Evolutionary conservation across 208 protist genomes (phyloP).

Genomic region (Leishmania lainsoni): DNA sequence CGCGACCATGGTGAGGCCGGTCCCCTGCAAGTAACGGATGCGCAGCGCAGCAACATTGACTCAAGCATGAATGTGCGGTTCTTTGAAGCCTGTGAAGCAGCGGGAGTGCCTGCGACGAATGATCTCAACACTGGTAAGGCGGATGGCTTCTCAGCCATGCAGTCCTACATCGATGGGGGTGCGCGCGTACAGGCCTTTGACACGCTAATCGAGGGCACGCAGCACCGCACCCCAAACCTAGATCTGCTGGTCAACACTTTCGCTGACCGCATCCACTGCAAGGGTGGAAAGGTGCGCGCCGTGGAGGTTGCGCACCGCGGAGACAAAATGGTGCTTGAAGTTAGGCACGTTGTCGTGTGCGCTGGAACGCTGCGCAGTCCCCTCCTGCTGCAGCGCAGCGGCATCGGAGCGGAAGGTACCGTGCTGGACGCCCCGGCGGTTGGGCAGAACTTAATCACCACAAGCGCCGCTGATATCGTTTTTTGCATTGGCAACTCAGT

Average conservation of each 20-base stretch:
- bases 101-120: constrained; percentile 41
- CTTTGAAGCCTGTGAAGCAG: constrained; percentile 82
- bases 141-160: constrained; percentile 61
- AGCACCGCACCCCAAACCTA: constrained; percentile 47
- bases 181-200: constrained; percentile 58
- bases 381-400: constrained; percentile 66
- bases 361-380: constrained; percentile 58
- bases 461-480: constrained; percentile 45
- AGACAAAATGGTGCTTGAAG: not conserved
- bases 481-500: constrained; percentile 39
- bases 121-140: constrained; percentile 62
- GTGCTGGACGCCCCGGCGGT: constrained; percentile 49
- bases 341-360: constrained; percentile 44
- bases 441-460: constrained; percentile 70
- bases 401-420: constrained; percentile 41
- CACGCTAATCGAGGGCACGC: constrained; percentile 34
- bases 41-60: constrained; percentile 55
- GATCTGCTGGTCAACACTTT: constrained; percentile 30
- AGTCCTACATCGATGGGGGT: constrained; percentile 56
- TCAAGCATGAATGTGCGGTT: constrained; percentile 76
- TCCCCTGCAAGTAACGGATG: constrained; percentile 47
- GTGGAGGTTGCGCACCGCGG: constrained; percentile 27
- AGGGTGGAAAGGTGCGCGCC: constrained; percentile 16
- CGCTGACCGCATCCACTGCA: constrained; percentile 44
- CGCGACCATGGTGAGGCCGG: constrained; percentile 44